Conservation (phyloP, 129 eudicot species). For the Dittrichia graveolens region DNA sequence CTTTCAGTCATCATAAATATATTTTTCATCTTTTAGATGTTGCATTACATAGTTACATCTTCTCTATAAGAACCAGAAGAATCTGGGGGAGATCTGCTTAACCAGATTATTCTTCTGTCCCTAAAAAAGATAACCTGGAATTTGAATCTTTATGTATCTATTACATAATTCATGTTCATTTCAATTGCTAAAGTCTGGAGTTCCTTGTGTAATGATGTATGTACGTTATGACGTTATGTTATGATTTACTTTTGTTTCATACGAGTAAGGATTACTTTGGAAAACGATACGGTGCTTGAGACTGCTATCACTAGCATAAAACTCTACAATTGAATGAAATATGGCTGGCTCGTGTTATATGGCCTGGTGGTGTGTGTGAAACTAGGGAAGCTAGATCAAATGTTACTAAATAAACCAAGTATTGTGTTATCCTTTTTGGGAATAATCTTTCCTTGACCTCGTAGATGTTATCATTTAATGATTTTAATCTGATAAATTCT, state of each 20-base stretch:
- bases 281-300: background rate
- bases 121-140: background rate
- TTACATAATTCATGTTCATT: background rate
- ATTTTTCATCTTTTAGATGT: background rate
- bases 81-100: conserved; percentile 12
- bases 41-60: conserved; percentile 8
- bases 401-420: background rate
- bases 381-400: conserved; percentile 17
- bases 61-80: conserved; percentile 15
- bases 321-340: background rate
- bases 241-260: background rate
- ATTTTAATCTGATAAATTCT: background rate
- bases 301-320: conserved; percentile 9
- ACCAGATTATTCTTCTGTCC: background rate
- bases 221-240: background rate
- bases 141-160: conserved; percentile 2
- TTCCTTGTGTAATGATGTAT: background rate
- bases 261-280: background rate
- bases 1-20: background rate
- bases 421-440: background rate
- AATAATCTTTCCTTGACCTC: background rate
- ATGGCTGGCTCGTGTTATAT: conserved; percentile 12
- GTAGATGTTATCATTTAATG: background rate
- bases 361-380: background rate
- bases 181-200: background rate